A percentile compares a stretch with the other conserved stretches of the same genome.
These are phyloP conservation scores for Rickenella mellea DNA, from an alignment of 768 basidiomycete genomes.

Conservation along the genomic window DNA sequence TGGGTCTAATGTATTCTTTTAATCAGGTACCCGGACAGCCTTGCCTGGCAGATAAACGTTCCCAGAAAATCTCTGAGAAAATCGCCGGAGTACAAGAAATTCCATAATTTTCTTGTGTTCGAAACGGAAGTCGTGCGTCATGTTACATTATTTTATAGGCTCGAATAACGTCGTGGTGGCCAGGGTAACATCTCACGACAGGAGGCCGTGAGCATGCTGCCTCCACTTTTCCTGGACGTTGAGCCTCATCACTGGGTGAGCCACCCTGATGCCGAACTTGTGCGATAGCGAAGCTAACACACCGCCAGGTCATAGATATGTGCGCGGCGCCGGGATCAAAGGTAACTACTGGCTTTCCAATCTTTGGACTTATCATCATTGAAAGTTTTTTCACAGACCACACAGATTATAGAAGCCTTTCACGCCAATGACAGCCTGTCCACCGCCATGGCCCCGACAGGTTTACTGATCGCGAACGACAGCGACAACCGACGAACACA, in stretches of 20 bases:
- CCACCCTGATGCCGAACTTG: slow-evolving; percentile 5
- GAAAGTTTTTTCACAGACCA: slow-evolving; percentile 46
- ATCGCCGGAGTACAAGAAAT: slow-evolving; percentile 83
- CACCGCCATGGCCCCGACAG: slow-evolving; percentile 56
- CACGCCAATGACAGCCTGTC: slow-evolving; percentile 63
- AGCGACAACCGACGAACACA: slow-evolving; percentile 90
- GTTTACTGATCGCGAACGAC: slow-evolving; percentile 92
- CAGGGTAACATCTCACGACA: slow-evolving; percentile 94
- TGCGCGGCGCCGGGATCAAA: slow-evolving; percentile 98
- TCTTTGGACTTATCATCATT: not conserved
- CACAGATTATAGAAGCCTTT: slow-evolving; percentile 91
- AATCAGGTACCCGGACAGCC: slow-evolving; percentile 82
- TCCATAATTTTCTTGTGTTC: slow-evolving; percentile 93
- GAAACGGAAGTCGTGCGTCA: slow-evolving; percentile 89
- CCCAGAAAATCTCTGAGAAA: slow-evolving; percentile 83
- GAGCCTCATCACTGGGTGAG: slow-evolving; percentile 77
- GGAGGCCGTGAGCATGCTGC: slow-evolving; percentile 99
- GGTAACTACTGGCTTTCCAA: slow-evolving; percentile 26
- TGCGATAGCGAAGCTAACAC: not conserved
- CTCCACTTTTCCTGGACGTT: slow-evolving; percentile 91
- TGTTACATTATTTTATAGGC: not conserved
- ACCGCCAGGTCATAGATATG: slow-evolving; percentile 78
- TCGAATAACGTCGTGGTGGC: not conserved
- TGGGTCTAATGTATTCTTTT: not conserved
- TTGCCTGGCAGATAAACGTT: slow-evolving; percentile 95